phyloP scores from a whole-genome alignment of 371 early-diverging fungal species.

The Mortierella sp. region DNA sequence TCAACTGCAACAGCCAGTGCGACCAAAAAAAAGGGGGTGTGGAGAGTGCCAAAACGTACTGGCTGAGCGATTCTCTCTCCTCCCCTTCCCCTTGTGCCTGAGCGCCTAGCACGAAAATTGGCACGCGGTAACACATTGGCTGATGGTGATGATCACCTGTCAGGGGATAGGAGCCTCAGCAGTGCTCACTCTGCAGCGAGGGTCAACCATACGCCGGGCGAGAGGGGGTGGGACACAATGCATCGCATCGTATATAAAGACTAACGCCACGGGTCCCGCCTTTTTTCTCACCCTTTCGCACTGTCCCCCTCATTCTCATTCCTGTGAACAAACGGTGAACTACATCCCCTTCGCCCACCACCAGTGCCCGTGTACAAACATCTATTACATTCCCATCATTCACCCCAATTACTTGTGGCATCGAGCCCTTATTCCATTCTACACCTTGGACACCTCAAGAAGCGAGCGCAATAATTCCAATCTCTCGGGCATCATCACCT shows the following conservation, averaged over 20 bases:
- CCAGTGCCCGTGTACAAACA: neutral
- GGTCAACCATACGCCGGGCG: constrained; percentile 13
- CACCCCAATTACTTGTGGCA: neutral
- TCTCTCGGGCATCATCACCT: neutral
- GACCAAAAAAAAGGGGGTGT: too few species aligned
- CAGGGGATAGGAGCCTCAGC: too few species aligned
- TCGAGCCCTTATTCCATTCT: neutral
- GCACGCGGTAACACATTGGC: too few species aligned
- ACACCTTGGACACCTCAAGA: neutral
- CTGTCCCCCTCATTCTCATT: neutral
- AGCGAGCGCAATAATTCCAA: neutral
- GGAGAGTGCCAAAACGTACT: too few species aligned
- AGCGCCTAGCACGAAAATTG: too few species aligned
- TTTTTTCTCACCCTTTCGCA: neutral
- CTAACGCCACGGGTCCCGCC: neutral
- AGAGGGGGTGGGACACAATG: too few species aligned
- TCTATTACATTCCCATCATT: neutral
- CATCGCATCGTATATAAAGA: constrained; percentile 6
- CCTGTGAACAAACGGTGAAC: neutral
- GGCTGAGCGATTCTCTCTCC: too few species aligned
- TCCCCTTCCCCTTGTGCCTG: too few species aligned
- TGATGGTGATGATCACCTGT: too few species aligned
- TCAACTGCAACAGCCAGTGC: too few species aligned
- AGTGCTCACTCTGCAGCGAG: neutral
- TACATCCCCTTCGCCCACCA: neutral